Conservation (phyloP, 306 rosid species). For the Vicia villosa region DNA sequence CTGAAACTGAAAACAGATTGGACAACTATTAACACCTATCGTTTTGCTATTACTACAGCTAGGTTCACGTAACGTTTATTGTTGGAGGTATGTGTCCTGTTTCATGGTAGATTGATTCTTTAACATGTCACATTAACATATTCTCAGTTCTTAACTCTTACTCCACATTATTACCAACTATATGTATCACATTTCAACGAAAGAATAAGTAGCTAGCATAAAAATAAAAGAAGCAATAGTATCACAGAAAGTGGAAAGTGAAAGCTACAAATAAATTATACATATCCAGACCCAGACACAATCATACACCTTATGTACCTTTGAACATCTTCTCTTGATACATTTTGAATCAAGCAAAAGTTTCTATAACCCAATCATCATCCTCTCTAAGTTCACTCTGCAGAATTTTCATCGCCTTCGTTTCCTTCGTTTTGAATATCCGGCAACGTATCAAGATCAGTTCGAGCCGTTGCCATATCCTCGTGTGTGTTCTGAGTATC, state of each 20-base stretch:
- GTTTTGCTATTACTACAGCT: neutral
- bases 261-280: constrained; percentile 46
- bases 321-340: constrained; percentile 46
- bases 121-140: neutral
- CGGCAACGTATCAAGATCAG: constrained; percentile 72
- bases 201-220: neutral
- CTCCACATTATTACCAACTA: constrained; percentile 7
- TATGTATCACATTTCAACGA: neutral
- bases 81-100: too few relatives aligned
- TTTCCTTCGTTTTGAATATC: constrained; percentile 58
- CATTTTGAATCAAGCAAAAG: constrained; percentile 38
- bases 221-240: constrained; percentile 27
- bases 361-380: constrained; percentile 24
- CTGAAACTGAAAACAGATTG: neutral
- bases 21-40: neutral
- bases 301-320: constrained; percentile 45
- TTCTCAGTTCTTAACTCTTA: neutral
- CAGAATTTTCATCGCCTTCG: constrained; percentile 60
- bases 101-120: neutral
- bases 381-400: constrained; percentile 50
- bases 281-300: constrained; percentile 41
- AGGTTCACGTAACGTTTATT: too few relatives aligned
- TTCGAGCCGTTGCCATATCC: constrained; percentile 51
- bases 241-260: constrained; percentile 7
- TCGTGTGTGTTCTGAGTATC: constrained; percentile 52